A percentile compares a stretch with the other conserved stretches of the same genome.
Evolutionary conservation across 805 yeast species (phyloP).

Genomic region (Suhomyces sp.): DNA sequence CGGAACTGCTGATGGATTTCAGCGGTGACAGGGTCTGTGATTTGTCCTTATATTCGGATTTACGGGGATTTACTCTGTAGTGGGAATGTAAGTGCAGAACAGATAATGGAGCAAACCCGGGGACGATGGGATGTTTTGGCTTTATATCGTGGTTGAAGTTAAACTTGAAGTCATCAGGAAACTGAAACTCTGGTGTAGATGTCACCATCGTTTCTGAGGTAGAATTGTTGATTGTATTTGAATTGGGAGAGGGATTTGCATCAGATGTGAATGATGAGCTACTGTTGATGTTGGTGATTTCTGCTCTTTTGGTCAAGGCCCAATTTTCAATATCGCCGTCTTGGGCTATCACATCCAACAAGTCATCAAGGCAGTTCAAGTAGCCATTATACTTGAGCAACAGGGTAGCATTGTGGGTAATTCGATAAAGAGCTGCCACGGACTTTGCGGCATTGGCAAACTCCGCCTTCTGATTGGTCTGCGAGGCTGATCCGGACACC

Average conservation of each 20-base stretch:
- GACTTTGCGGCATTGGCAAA: constrained; percentile 44
- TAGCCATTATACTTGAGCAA: constrained; percentile 57
- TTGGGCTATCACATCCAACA: constrained; percentile 40
- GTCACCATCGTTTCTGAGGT: not conserved
- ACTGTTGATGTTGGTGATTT: constrained; percentile 23
- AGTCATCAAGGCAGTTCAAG: constrained; percentile 58
- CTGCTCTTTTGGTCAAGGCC: constrained; percentile 49
- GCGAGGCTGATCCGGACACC: constrained; percentile 11
- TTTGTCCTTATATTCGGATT: constrained; percentile 3
- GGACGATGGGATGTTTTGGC: constrained; percentile 28
- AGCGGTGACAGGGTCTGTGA: constrained; percentile 9
- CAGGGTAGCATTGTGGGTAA: constrained; percentile 53
- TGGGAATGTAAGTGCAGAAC: constrained; percentile 25
- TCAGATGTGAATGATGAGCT: not conserved
- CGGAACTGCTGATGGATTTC: constrained; percentile 7
- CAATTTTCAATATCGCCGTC: constrained; percentile 53
- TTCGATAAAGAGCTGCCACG: constrained; percentile 54
- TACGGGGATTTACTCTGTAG: not conserved
- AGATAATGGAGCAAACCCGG: constrained; percentile 40
- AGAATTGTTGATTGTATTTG: too few relatives aligned
- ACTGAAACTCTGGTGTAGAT: constrained; percentile 3
- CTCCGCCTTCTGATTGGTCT: constrained; percentile 23
- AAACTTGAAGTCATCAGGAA: constrained; percentile 34
- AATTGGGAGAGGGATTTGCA: too few relatives aligned
- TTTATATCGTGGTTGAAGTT: constrained; percentile 27